Conservation (phyloP, 768 basidiomycete genomes). For the Agaricus sinodeliciosus region DNA sequence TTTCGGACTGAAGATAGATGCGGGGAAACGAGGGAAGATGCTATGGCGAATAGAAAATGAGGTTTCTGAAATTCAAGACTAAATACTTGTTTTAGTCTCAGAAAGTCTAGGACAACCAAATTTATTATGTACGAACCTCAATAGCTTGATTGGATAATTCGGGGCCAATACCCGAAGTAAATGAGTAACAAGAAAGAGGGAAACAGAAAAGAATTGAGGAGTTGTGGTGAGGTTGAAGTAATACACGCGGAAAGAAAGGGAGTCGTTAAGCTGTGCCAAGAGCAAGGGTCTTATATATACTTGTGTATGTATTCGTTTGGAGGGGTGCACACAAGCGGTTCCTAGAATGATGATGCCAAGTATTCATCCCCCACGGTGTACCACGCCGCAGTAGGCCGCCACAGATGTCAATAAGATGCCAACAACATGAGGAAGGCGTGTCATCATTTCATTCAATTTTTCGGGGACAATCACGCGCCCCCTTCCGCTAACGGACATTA, state of each 20-base stretch:
- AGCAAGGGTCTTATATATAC: background rate
- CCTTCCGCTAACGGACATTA: too few species aligned
- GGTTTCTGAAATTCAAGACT: background rate
- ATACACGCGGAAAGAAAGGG: too few species aligned
- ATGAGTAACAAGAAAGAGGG: background rate
- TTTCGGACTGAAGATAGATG: background rate
- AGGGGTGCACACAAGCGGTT: background rate
- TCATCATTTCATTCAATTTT: too few species aligned
- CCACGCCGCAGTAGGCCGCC: too few species aligned
- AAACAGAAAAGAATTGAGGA: background rate
- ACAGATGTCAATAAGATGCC: too few species aligned
- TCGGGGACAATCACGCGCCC: too few species aligned
- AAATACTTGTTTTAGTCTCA: too few species aligned
- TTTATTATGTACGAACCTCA: constrained; percentile 1
- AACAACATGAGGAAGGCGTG: too few species aligned
- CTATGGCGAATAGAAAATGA: background rate
- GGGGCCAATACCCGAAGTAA: too few species aligned
- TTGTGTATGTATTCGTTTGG: background rate
- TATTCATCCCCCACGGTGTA: too few species aligned
- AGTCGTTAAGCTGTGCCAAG: background rate
- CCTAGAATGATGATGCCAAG: too few species aligned
- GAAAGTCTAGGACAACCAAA: background rate
- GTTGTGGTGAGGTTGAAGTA: background rate
- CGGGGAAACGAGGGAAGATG: background rate
- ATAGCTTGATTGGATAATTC: too few species aligned